Base-by-base conservation (phyloP, 179 eudicot genomes). In the Silene vulgaris region DNA sequence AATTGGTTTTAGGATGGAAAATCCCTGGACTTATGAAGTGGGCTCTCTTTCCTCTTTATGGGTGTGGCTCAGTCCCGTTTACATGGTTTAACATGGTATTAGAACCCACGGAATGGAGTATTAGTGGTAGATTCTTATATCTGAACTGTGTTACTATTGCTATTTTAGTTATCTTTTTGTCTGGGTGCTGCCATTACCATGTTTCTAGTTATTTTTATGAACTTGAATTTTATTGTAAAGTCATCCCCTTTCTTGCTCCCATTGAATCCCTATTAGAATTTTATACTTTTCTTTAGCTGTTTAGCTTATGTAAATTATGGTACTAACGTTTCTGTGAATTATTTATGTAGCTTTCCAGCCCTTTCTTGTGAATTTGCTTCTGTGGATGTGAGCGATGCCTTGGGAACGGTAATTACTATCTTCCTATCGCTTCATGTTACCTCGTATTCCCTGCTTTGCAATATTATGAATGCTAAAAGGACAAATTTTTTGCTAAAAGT, bases 341-440 rank as follows among this genome's bases (percentile, higher is more conserved):
- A 9, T 65, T 50, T 73, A 37, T 86, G 89, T 67, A 95, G 99
- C 86, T 92, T 95, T 80, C 97, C 97, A 20, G 93, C 90, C 30
- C 87, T 95, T 72, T 95, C 99, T 56, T 95, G 99, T 84, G 99
- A 95, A 85, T 95, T 95, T 87, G 99, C 99, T 69, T 89, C 99
- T 7, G 92, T 95, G 78, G 97, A 95, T 80, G 90, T 95, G 87
- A 95, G 93, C 66, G 99, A 95, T 85, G 92, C 86, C 77, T 73
- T 95, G 88, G 99, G 99, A 79, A 95, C 99, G 74, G 97, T 95
- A 90, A 86, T 90, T 85, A 45, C 82, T 56, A 56, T 74, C 20
- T 61, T 75, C 80, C 48, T 30, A 32, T 30, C 75, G 11, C 19
- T 82, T 71, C 72, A 26, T 62, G 50, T 60, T 35, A 74, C 14